These are phyloP conservation scores for Lenwebbia sp. DNA, from an alignment of 345 rosid species.

Conservation along the genomic window DNA sequence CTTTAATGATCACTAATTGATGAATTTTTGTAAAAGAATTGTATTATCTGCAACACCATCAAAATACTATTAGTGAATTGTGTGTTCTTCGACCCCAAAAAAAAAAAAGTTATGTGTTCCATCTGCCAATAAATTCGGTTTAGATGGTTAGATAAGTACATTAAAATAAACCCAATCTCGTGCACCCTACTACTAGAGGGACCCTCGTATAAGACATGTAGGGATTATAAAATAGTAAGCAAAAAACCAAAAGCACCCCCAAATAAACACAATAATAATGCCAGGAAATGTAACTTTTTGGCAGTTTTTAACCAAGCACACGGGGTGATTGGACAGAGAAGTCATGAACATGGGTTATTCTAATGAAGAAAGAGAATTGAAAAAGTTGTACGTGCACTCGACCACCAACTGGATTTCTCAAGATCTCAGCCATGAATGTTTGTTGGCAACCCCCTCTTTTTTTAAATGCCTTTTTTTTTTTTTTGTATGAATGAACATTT, in stretches of 20 bases:
- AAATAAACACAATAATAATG: not conserved
- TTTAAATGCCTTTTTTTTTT: not conserved
- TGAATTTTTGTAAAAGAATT: not conserved
- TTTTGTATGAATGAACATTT: not conserved
- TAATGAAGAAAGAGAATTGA: not conserved
- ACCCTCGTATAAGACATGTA: not conserved
- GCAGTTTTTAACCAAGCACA: not conserved
- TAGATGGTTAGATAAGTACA: not conserved
- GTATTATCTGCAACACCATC: not conserved
- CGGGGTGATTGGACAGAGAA: not conserved
- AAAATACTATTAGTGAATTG: not conserved
- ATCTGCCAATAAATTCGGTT: not conserved
- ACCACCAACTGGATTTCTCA: conserved; percentile 30
- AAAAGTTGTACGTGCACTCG: not conserved
- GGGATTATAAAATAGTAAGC: not conserved
- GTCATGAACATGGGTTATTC: not conserved
- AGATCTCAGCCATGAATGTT: conserved; percentile 35
- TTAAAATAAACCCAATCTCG: not conserved
- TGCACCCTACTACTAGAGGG: not conserved
- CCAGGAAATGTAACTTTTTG: not conserved
- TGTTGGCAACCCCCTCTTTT: conserved; percentile 2
- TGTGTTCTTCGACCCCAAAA: not conserved
- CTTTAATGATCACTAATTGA: not conserved
- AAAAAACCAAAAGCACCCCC: not conserved
- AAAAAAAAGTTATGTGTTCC: not conserved